Evolutionary conservation across 169 alveolate species (phyloP), one percentile per base, ranked within the genome.

Genomic region (Pseudocohnilembus persalinus): DNA sequence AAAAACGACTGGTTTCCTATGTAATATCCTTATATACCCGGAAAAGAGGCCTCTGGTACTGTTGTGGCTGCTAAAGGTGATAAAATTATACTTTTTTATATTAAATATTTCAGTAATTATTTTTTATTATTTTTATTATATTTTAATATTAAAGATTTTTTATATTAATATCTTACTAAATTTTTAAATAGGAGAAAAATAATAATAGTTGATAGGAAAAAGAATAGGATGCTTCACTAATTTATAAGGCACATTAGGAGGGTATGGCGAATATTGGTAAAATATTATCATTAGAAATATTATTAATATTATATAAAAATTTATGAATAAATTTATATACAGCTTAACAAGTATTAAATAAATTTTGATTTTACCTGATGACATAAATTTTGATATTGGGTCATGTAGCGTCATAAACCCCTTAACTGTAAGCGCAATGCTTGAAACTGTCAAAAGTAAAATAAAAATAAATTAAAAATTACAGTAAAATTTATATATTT

Each of bases 351-450:
- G 81, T 88, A 34, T 73, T 92, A 33, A 74, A 85, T 0, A 77
- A 28, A 73, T 80, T 31, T 75, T 86, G 31, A 80, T 80, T 74
- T 30, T 94, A 15, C 83, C 83, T 68, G 92, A 83, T 33, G 79
- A 85, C 25, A 63, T 88, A n/a, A 34, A 87, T 16, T 89, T 85
- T 63, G 91, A 91, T 34, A 73, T 82, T 64, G 97, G 93, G 26
- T 91, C 93, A 25, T 82, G 86, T 30, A 68, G 89, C 16, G 83
- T 89, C 73, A 92, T 92, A 20, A 94, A 94, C 74, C 97, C 97
- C 35, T 74, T 92, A 0, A 94, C 97, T 1, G 97, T 94, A 1
- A 83, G 92, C 27, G 89, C 87, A 0, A 82, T 94, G 75, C 34
- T 88, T 6, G 94, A 92, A 24, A 78, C 20, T 68, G 74, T 83